Evolutionary conservation across 108 stramenopile genomes (phyloP).

Genomic region (Licmophora abbreviata): DNA sequence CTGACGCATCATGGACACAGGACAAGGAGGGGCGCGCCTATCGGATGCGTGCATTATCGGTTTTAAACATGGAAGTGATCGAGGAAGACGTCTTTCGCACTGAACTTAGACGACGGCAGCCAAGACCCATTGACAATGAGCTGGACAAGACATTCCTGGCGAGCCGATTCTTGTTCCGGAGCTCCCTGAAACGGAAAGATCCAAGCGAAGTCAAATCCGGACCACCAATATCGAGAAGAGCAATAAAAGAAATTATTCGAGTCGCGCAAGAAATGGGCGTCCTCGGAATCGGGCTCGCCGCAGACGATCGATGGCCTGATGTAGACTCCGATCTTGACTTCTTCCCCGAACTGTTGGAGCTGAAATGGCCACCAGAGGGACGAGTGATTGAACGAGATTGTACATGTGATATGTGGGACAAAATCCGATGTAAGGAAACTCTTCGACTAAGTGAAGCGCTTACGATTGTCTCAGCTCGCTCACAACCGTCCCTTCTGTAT

Average conservation of each 20-base stretch:
- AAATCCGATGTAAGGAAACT: constrained; percentile 50
- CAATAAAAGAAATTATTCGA: constrained; percentile 13
- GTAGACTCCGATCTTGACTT: constrained; percentile 37
- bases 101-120: constrained; percentile 25
- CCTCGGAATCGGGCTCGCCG: constrained; percentile 39
- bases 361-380: constrained; percentile 55
- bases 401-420: constrained; percentile 66
- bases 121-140: background rate
- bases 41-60: constrained; percentile 26
- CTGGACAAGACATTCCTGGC: constrained; percentile 7
- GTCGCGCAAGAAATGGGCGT: constrained; percentile 59
- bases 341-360: constrained; percentile 51
- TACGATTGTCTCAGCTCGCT: background rate
- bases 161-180: background rate
- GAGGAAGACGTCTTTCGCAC: constrained; percentile 44
- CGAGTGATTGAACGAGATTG: constrained; percentile 53
- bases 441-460: too few species aligned
- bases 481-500: too few species aligned
- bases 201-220: background rate
- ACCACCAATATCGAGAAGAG: background rate
- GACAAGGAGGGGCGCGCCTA: constrained; percentile 12
- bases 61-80: constrained; percentile 43
- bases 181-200: too few species aligned
- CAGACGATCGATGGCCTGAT: constrained; percentile 9
- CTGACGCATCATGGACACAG: constrained; percentile 16